Conservation (phyloP, 2,329 filamentous ascomycete genomes). For the Aureobasidium sp. region DNA sequence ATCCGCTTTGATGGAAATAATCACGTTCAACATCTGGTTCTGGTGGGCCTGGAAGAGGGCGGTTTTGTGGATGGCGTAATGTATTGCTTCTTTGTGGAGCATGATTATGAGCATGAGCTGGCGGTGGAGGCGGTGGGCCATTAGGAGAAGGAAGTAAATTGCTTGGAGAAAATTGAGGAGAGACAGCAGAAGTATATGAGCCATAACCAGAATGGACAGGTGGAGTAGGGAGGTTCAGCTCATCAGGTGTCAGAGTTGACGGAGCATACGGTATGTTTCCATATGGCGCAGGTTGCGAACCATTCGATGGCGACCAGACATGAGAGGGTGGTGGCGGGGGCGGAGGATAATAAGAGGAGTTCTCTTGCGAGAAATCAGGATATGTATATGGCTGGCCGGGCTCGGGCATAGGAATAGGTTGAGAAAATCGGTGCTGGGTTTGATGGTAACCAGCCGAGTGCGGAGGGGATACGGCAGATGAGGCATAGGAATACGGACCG, state of each 20-base stretch:
- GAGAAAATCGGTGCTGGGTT: neutral
- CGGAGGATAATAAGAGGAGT: constrained; percentile 1
- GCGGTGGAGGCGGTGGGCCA: constrained; percentile 42
- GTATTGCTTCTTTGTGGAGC: constrained; percentile 39
- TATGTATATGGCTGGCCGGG: constrained; percentile 10
- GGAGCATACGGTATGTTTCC: neutral
- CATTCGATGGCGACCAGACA: neutral
- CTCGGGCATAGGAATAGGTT: constrained; percentile 13
- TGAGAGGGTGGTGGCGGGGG: constrained; percentile 5
- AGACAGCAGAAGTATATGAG: constrained; percentile 18
- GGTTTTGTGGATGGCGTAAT: constrained; percentile 47
- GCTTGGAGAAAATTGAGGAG: constrained; percentile 23
- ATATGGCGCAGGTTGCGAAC: neutral
- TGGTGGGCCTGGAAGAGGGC: constrained; percentile 54
- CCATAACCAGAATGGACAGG: constrained; percentile 3
- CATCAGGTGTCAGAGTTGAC: neutral
- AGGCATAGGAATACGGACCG: constrained; percentile 1
- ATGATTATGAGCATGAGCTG: constrained; percentile 34
- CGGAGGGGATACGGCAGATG: constrained; percentile 2
- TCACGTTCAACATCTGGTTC: constrained; percentile 33
- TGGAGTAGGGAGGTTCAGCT: constrained; percentile 11
- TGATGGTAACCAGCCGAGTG: constrained; percentile 9
- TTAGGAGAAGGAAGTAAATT: constrained; percentile 34
- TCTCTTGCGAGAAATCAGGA: neutral
- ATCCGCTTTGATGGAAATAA: constrained; percentile 27